Conservation (phyloP, 345 rosid species). For the Pugionium cornutum region DNA sequence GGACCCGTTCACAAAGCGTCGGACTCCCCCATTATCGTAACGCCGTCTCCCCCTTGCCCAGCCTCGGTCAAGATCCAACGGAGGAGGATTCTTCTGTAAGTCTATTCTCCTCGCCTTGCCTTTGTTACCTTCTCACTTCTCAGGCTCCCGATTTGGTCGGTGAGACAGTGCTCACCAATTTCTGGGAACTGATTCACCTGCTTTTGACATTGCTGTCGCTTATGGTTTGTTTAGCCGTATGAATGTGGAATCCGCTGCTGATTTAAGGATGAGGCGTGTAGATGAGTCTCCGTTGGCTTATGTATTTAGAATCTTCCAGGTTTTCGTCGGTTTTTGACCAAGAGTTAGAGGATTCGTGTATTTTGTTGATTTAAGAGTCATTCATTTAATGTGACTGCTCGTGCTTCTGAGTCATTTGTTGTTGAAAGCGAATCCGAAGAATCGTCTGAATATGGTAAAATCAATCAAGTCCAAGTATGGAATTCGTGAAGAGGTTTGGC, state of each 20-base stretch:
- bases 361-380: slow-evolving; percentile 33
- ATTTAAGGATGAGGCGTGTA: slow-evolving; percentile 30
- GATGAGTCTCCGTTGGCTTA: slow-evolving; percentile 49
- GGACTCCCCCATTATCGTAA: too few relatives aligned
- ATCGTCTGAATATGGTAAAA: slow-evolving; percentile 36
- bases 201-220: slow-evolving; percentile 78
- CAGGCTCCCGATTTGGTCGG: slow-evolving; percentile 65
- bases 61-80: slow-evolving; percentile 13
- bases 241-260: slow-evolving; percentile 45
- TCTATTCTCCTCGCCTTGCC: slow-evolving; percentile 65
- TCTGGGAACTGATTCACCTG: slow-evolving; percentile 74
- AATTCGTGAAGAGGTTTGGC: slow-evolving; percentile 52
- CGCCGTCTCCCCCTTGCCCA: too few relatives aligned
- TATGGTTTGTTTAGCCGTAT: slow-evolving; percentile 81
- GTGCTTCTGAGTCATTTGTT: slow-evolving; percentile 25
- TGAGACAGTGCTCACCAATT: slow-evolving; percentile 50
- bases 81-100: slow-evolving; percentile 53
- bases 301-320: slow-evolving; percentile 52
- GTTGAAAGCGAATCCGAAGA: slow-evolving; percentile 38
- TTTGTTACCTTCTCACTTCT: slow-evolving; percentile 71
- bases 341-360: slow-evolving; percentile 47
- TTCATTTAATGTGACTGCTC: slow-evolving; percentile 6
- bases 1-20: too few relatives aligned
- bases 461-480: slow-evolving; percentile 12
- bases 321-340: slow-evolving; percentile 64